phyloP scores from a whole-genome alignment of 257 asterid species.

The Solanum raphanifolium region DNA sequence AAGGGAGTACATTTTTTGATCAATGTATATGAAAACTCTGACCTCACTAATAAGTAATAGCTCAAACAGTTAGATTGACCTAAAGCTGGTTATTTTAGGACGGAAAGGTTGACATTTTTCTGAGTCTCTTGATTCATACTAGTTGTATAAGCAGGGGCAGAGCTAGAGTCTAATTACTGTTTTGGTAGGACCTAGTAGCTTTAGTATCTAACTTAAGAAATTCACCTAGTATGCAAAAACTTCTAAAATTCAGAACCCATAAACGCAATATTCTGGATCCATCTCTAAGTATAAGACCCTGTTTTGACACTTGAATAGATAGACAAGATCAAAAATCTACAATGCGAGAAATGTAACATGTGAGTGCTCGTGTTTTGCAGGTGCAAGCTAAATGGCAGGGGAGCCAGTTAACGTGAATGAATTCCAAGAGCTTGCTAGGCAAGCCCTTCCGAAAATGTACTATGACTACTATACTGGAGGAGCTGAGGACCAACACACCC shows the following conservation, averaged over 20 bases:
- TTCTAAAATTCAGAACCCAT: not conserved
- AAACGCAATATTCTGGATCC: not conserved
- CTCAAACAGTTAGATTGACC: not conserved
- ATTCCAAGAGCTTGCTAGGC: slow-evolving; percentile 44
- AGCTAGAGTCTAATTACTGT: not conserved
- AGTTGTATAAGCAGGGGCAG: not conserved
- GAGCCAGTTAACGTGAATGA: slow-evolving; percentile 38
- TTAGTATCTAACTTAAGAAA: not conserved
- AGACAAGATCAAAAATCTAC: not conserved
- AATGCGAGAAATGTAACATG: not conserved
- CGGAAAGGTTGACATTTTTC: not conserved
- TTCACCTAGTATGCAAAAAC: not conserved
- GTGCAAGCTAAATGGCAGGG: slow-evolving; percentile 26
- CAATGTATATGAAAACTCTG: not conserved
- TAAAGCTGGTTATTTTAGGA: not conserved
- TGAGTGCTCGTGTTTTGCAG: not conserved
- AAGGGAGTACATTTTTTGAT: not conserved
- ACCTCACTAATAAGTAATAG: not conserved
- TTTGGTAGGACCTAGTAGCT: not conserved
- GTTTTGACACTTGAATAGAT: not conserved
- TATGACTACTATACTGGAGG: slow-evolving; percentile 52
- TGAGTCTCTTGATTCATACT: not conserved
- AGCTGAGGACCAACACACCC: slow-evolving; percentile 61
- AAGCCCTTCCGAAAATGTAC: slow-evolving; percentile 60
- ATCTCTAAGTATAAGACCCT: not conserved